These are phyloP conservation scores for Colletotrichum shisoi DNA, from an alignment of 2,329 filamentous ascomycete genomes.

Conservation along the genomic window DNA sequence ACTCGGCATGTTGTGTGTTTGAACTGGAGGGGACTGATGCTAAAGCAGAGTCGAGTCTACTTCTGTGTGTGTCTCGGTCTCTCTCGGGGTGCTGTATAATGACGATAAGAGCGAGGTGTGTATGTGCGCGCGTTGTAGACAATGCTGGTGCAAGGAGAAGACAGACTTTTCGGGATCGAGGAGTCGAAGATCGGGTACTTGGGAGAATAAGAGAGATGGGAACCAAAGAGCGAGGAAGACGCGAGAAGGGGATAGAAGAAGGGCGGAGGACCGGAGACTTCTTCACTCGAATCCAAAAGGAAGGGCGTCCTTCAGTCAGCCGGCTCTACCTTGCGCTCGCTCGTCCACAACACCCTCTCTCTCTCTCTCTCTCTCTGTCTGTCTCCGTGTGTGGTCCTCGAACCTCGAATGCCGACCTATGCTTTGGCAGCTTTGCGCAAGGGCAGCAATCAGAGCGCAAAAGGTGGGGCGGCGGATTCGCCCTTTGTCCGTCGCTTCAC, in stretches of 20 bases:
- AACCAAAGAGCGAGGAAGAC: slow-evolving; percentile 15
- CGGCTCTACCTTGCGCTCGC: slow-evolving; percentile 8
- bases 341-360: neutral
- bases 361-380: neutral
- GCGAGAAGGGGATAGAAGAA: slow-evolving; percentile 11
- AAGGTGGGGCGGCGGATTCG: slow-evolving; percentile 21
- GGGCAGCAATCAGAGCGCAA: slow-evolving; percentile 15
- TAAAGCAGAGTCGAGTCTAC: neutral
- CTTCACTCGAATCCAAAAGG: neutral
- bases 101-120: neutral
- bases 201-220: neutral
- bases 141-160: slow-evolving; percentile 1
- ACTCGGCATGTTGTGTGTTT: slow-evolving; percentile 26
- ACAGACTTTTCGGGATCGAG: slow-evolving; percentile 20
- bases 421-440: slow-evolving; percentile 2
- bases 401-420: neutral
- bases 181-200: neutral
- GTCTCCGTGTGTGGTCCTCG: no score
- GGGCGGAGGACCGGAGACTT: neutral
- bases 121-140: neutral
- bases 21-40: neutral
- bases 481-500: slow-evolving; percentile 28
- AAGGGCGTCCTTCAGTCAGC: slow-evolving; percentile 1
- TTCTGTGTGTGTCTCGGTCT: neutral
- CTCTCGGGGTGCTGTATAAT: slow-evolving; percentile 5